These are phyloP conservation scores for Pharnaceum exiguum DNA, from an alignment of 148 eudicot species.

Conservation along the genomic window DNA sequence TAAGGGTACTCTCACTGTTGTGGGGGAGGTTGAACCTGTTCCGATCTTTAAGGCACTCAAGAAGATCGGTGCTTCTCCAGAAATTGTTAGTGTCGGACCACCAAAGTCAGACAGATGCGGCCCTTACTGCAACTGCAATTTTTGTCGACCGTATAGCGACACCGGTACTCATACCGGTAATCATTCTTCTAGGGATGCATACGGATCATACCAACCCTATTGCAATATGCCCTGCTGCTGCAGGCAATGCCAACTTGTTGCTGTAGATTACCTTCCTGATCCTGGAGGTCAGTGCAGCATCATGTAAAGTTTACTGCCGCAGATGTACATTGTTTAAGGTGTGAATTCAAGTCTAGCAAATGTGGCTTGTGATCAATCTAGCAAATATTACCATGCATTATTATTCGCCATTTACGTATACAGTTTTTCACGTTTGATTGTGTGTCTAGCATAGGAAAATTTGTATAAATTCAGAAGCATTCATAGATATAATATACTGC, in stretches of 20 bases:
- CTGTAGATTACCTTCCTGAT: not conserved
- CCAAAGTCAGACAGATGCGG: conserved; percentile 16
- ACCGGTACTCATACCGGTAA: too few species aligned
- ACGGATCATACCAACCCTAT: conserved; percentile 1
- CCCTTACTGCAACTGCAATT: conserved; percentile 14
- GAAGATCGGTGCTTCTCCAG: conserved; percentile 30
- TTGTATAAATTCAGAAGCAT: too few species aligned
- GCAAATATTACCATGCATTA: too few species aligned
- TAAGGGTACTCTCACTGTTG: conserved; percentile 27
- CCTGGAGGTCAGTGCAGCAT: conserved; percentile 15
- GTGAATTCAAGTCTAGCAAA: too few species aligned
- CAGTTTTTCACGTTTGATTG: too few species aligned
- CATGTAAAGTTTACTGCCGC: not conserved
- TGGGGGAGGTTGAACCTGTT: conserved; percentile 35
- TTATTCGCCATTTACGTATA: too few species aligned
- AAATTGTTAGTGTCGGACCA: conserved; percentile 25
- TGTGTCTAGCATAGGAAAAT: too few species aligned
- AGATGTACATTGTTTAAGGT: too few species aligned
- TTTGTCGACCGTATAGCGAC: conserved; percentile 12
- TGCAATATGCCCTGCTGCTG: conserved; percentile 13
- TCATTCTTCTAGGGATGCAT: too few species aligned
- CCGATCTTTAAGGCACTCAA: conserved; percentile 32
- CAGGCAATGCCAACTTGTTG: conserved; percentile 17
- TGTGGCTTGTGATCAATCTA: too few species aligned
- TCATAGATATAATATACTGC: too few species aligned